Percentiles rank a stretch among this genome's conserved stretches.
phyloP scores from a whole-genome alignment of 352 stramenopile genomes.

The Phytophthora multivora region DNA sequence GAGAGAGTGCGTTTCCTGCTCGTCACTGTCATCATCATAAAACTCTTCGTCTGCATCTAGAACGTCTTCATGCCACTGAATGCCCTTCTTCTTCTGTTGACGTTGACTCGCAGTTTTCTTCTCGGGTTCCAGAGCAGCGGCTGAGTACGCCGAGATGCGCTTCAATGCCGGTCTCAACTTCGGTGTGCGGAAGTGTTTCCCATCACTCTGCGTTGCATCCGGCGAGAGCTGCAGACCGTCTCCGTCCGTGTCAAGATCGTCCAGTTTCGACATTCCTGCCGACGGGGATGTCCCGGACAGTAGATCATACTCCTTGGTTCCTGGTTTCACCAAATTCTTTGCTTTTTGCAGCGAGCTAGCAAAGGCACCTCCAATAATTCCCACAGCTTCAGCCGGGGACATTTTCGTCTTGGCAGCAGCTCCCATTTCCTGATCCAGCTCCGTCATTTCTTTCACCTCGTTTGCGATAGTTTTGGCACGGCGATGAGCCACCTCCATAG shows the following conservation, averaged over 20 bases:
- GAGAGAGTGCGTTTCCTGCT: constrained; percentile 57
- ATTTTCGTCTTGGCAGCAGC: constrained; percentile 43
- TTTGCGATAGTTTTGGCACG: constrained; percentile 72
- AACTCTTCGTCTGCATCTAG: constrained; percentile 83
- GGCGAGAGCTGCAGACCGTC: constrained; percentile 85
- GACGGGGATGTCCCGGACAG: constrained; percentile 55
- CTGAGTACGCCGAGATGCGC: constrained; percentile 74
- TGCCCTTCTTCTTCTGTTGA: constrained; percentile 50
- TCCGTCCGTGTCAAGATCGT: constrained; percentile 80
- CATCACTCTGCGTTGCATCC: constrained; percentile 56
- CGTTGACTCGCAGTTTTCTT: constrained; percentile 31
- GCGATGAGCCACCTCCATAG: constrained; percentile 83
- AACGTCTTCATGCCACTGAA: constrained; percentile 80
- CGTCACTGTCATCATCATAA: constrained; percentile 57
- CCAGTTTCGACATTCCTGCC: constrained; percentile 52
- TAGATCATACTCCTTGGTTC: constrained; percentile 77
- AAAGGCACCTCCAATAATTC: constrained; percentile 69
- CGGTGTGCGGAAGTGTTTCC: constrained; percentile 63
- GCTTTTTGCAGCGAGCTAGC: constrained; percentile 58
- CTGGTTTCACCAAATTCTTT: constrained; percentile 59
- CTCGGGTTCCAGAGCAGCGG: constrained; percentile 54
- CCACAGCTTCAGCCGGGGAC: constrained; percentile 60
- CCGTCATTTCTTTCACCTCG: constrained; percentile 74
- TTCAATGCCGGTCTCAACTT: constrained; percentile 69
- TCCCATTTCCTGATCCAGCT: constrained; percentile 44